Evolutionary conservation across 2,329 filamentous ascomycete genomes (phyloP).

Genomic region (Aspergillus fructus): DNA sequence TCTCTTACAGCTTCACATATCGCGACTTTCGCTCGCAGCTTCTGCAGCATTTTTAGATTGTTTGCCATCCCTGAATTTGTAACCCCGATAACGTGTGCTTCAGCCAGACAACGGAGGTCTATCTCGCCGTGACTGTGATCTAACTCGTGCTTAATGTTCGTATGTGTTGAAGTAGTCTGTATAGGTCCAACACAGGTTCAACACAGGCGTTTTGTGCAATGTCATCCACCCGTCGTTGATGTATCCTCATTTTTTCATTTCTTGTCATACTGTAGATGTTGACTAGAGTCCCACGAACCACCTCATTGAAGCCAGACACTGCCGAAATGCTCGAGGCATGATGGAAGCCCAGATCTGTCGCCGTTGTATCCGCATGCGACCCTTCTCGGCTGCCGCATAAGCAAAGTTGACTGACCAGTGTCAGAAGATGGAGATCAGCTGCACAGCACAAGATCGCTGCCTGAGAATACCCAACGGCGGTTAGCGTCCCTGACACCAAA

Average conservation of each 20-base stretch:
- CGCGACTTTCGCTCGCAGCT: background rate
- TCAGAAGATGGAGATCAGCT: background rate
- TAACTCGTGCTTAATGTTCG: slow-evolving; percentile 14
- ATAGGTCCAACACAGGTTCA: background rate
- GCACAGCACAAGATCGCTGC: background rate
- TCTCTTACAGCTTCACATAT: slow-evolving; percentile 14
- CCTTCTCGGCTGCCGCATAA: too few species aligned
- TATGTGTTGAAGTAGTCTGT: background rate
- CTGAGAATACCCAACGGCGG: slow-evolving; percentile 8
- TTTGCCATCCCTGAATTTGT: slow-evolving; percentile 12
- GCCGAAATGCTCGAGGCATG: too few species aligned
- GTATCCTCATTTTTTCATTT: background rate
- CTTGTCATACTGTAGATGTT: background rate
- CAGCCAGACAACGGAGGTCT: slow-evolving; percentile 28
- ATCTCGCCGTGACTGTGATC: slow-evolving; percentile 25
- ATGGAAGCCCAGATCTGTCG: too few species aligned
- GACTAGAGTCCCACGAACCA: background rate
- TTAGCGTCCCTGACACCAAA: slow-evolving; percentile 1
- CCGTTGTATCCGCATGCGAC: too few species aligned
- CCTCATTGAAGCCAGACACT: too few species aligned
- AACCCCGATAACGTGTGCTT: slow-evolving; percentile 44
- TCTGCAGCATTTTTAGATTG: background rate
- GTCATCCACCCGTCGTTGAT: background rate
- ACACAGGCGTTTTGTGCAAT: background rate
- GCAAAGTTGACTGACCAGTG: background rate